Percentiles rank a stretch among this genome's conserved stretches.
Conservation (phyloP, 805 yeast genomes). For the Wickerhamomyces canadensis region DNA sequence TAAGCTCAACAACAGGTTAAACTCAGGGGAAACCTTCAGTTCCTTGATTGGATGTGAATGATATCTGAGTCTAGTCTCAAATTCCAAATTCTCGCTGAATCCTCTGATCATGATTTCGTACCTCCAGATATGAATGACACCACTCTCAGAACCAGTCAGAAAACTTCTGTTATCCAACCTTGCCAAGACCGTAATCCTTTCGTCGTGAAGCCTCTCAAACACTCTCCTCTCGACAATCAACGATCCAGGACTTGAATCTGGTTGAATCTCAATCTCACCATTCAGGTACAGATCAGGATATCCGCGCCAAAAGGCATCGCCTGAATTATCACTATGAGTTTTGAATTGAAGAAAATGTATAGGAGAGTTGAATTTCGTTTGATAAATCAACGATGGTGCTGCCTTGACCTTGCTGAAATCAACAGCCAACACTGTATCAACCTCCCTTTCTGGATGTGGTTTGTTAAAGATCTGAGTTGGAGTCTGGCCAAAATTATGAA, state of each 20-base stretch:
- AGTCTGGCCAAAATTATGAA: conserved; percentile 90
- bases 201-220: conserved; percentile 28
- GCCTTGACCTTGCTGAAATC: conserved; percentile 27
- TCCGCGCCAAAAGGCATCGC: conserved; percentile 43
- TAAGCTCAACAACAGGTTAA: conserved; percentile 47
- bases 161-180: conserved; percentile 22
- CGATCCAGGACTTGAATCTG: conserved; percentile 18
- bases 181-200: conserved; percentile 23
- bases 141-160: conserved; percentile 43
- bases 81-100: conserved; percentile 28
- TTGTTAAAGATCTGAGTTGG: conserved; percentile 66
- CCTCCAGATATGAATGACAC: conserved; percentile 56
- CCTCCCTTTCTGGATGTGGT: conserved; percentile 55
- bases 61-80: conserved; percentile 47
- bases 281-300: conserved; percentile 30
- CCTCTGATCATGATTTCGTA: conserved; percentile 14
- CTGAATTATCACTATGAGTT: conserved; percentile 28
- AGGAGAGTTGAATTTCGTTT: conserved; percentile 35
- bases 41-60: conserved; percentile 44
- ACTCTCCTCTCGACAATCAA: conserved; percentile 19
- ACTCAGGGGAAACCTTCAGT: conserved; percentile 46
- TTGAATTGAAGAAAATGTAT: conserved; percentile 42
- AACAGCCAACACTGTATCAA: conserved; percentile 31
- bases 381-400: conserved; percentile 36
- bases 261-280: conserved; percentile 22